phyloP scores from a whole-genome alignment of 179 eudicot genomes.

The Sideroxylon spinosum region DNA sequence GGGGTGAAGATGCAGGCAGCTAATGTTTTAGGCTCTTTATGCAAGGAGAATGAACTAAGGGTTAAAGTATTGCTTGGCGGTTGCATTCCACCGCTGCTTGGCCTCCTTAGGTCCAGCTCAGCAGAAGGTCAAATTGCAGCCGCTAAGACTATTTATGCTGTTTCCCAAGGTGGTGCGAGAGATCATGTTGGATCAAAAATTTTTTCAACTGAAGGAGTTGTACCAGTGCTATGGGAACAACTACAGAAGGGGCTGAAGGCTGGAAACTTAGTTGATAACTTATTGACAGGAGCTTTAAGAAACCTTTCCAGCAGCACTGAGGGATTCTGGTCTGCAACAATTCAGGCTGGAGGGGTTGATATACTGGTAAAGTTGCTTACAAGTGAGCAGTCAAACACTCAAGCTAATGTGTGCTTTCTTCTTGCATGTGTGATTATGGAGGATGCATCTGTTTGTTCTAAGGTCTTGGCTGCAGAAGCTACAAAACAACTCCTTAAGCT shows the following conservation, averaged over 20 bases:
- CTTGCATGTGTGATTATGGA: conserved; percentile 87
- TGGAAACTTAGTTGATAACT: conserved; percentile 69
- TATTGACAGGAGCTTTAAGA: conserved; percentile 82
- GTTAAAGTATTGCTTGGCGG: conserved; percentile 93
- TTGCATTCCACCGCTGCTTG: conserved; percentile 92
- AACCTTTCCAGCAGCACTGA: conserved; percentile 87
- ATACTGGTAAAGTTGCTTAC: conserved; percentile 73
- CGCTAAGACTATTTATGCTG: conserved; percentile 88
- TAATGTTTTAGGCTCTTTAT: conserved; percentile 77
- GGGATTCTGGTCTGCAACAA: conserved; percentile 83
- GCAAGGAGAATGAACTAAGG: conserved; percentile 93
- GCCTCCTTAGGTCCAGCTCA: conserved; percentile 79
- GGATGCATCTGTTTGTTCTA: conserved; percentile 78
- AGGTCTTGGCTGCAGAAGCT: conserved; percentile 65
- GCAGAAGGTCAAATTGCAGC: conserved; percentile 89
- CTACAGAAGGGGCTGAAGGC: conserved; percentile 65
- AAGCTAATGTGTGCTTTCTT: conserved; percentile 88
- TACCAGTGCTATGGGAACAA: conserved; percentile 89
- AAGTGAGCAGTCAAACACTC: conserved; percentile 68
- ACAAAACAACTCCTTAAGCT: conserved; percentile 86
- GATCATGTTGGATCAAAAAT: conserved; percentile 97
- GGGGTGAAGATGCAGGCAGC: conserved; percentile 89
- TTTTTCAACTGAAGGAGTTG: conserved; percentile 95
- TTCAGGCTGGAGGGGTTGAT: conserved; percentile 79
- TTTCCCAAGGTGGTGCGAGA: conserved; percentile 86